Base-by-base conservation (phyloP, 805 yeast genomes). In the Kazachstania kunashirensis region DNA sequence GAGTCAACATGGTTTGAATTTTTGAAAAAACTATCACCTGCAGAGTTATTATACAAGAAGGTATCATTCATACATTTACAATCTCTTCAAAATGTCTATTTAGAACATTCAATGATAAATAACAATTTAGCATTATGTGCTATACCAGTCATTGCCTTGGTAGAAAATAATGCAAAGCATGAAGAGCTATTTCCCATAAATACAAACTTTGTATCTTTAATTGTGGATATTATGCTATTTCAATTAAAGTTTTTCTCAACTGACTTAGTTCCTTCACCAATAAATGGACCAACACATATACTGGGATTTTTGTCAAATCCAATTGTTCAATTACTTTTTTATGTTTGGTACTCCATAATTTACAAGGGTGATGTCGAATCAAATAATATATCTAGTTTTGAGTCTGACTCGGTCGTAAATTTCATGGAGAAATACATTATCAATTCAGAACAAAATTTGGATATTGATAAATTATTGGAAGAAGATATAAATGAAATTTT, bases 1-100 rank as follows among this genome's bases (percentile, higher is more conserved):
- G 49, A 50, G 31, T 36, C 49, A 2, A 44, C 53, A 4, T 53
- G 58, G 58, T 50, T 50, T 32, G 51, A 49, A 17, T 47, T 50
- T 26, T 34, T 52, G 9, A 41, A 41, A 23, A 38, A 33, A 30
- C 28, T 43, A 12, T 30, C 38, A 6, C 37, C 32, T 6, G 20
- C 39, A 5, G 41, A 39, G 13, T 25, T 31, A 14, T n/a, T 34
- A 9, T 42, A 15, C 26, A 39, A 42, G 21, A 34, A 42, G 26
- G 21, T 13, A 10, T 39, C 39, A 24, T 42, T 34, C 17, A 12
- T 39, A 20, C 18, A 36, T 13, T 26, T 27, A 23, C 26, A 23
- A 14, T 19, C 21, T 3, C 3, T 19, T 5, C 33, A 28, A 15
- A 39, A 31, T 2, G 27, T 42, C 6, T 39, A 31, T 20, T 28